These are phyloP conservation scores for Sanghuangporus weigelae DNA, from an alignment of 1,284 basidiomycete genomes.

Conservation along the genomic window DNA sequence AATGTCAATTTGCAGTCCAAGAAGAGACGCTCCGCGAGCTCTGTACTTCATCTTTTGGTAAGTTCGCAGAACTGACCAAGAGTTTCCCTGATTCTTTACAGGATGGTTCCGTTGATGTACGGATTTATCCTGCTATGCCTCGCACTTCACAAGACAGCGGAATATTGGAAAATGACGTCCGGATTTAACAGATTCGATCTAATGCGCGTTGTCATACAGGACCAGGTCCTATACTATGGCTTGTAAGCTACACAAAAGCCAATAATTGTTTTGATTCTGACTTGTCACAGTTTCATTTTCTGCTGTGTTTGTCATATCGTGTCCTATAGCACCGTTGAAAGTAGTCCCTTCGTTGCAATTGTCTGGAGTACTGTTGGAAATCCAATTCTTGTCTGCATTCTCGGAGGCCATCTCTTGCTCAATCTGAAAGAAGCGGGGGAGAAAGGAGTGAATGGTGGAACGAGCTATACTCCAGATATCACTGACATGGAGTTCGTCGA, in stretches of 20 bases:
- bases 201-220: background rate
- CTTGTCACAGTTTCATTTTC: background rate
- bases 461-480: background rate
- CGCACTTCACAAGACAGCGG: background rate
- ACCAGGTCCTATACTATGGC: constrained; percentile 4
- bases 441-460: background rate
- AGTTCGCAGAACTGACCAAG: background rate
- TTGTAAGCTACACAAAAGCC: background rate
- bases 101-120: constrained; percentile 1
- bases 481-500: constrained; percentile 1
- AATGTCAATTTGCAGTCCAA: background rate
- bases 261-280: too few species aligned
- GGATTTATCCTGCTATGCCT: constrained; percentile 1
- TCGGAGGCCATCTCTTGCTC: constrained; percentile 5
- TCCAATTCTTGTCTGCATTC: constrained; percentile 4
- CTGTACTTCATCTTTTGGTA: background rate
- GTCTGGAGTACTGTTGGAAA: background rate
- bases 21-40: background rate
- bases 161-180: background rate
- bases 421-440: constrained; percentile 10
- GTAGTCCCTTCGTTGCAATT: background rate
- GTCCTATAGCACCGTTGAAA: background rate
- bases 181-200: constrained; percentile 1
- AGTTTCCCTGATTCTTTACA: background rate
- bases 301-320: background rate